Evolutionary conservation across 495 filamentous ascomycete species (phyloP), one percentile per base, ranked within the genome.

Genomic region (Penicillium mononematosum): DNA sequence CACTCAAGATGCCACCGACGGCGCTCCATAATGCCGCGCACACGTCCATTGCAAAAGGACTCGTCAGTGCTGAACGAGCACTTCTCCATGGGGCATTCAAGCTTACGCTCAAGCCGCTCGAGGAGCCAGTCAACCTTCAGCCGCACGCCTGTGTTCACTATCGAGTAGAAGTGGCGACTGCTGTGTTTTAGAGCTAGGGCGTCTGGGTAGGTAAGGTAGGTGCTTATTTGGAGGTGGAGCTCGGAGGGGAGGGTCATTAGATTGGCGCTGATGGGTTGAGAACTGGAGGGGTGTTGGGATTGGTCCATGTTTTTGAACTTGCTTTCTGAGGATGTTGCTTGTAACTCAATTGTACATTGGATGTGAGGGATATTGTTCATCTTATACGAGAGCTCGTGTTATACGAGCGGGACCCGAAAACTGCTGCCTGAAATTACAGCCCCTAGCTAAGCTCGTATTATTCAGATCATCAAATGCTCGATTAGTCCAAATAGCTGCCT

Each of bases 181-280:
- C 78, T 82, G 65, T 88, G 85, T 58, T 88, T 88, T 20, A 89
- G 72, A 1, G 92, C 75, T 74, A 90, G 63, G 76, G 87, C 68
- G 87, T 92, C 75, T 64, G 92, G 69, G 75, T 88, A 64, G 71
- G 88, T 58, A 86, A 96, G 74, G 82, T 91, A 59, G 68, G 89
- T 62, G 85, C 92, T 77, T 81, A 96, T 81, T 84, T 93, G 62
- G 66, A 85, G 29, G 78, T 88, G 86, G 27, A 89, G 78, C 63
- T 89, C 86, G 22, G 83, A 75, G 3, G 86, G 86, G 10, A 89
- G 76, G 42, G 62, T 55, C 67, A 74, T 71, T 1, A 81, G 60
- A 8, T 36, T 52, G 7, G 55, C 20, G 14, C 44, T 31, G 16
- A 9, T 43, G 34, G 31, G n/a, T 4, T 31, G 45, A 29, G 16